These are phyloP conservation scores for Suillus ampliporus DNA, from an alignment of 768 basidiomycete genomes.

Conservation along the genomic window DNA sequence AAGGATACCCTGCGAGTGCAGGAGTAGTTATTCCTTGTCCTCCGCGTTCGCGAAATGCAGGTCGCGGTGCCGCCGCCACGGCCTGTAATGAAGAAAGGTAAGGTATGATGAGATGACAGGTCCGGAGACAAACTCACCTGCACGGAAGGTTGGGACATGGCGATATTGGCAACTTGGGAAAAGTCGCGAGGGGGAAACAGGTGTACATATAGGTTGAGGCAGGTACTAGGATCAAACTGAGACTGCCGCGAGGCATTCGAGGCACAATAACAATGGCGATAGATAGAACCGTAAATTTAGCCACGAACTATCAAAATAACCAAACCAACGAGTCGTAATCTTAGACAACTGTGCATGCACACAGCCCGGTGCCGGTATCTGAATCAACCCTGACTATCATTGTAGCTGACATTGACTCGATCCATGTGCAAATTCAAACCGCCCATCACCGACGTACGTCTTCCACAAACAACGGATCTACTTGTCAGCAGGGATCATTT, in stretches of 20 bases:
- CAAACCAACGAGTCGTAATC: neutral
- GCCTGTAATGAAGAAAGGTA: neutral
- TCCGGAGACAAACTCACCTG: neutral
- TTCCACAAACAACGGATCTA: neutral
- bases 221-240: neutral
- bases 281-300: neutral
- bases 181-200: conserved; percentile 1
- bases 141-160: neutral
- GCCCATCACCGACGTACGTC: neutral
- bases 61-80: neutral
- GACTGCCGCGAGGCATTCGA: conserved; percentile 5
- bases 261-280: conserved; percentile 1
- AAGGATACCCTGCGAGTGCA: neutral
- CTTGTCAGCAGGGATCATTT: neutral
- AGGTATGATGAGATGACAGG: neutral
- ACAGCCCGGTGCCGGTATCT: neutral
- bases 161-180: neutral
- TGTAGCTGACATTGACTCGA: neutral
- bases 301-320: neutral
- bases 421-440: neutral
- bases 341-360: neutral
- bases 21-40: conserved; percentile 1
- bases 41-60: conserved; percentile 1
- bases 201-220: conserved; percentile 2
- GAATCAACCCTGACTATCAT: neutral